A percentile compares a stretch with the other conserved stretches of the same genome.
These are phyloP conservation scores for Botrytis pseudocinerea DNA, from an alignment of 2,329 filamentous ascomycete species.

Conservation along the genomic window DNA sequence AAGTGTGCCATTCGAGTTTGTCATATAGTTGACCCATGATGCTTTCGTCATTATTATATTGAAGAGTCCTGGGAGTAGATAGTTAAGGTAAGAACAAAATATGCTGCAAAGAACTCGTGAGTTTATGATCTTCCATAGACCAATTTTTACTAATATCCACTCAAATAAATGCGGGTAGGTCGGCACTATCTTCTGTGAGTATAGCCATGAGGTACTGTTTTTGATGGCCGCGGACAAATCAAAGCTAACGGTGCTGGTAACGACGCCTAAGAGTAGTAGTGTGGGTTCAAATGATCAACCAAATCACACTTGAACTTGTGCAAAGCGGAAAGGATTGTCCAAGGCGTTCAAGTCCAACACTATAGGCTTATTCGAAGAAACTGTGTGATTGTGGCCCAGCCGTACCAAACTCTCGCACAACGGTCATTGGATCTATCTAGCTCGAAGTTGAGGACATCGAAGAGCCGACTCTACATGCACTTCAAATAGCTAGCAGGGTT, in stretches of 20 bases:
- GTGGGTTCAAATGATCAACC: neutral
- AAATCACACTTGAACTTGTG: neutral
- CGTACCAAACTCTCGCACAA: neutral
- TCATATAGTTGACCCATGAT: neutral
- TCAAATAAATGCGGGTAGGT: neutral
- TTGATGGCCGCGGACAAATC: neutral
- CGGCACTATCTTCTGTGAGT: neutral
- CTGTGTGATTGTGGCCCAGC: neutral
- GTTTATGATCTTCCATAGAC: neutral
- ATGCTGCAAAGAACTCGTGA: neutral
- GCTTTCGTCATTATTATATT: neutral
- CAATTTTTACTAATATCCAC: neutral
- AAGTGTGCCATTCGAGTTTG: neutral
- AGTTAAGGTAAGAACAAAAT: neutral
- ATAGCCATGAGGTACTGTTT: neutral
- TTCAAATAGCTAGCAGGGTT: neutral
- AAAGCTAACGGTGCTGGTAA: neutral
- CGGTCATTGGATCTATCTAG: neutral
- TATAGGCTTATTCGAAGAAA: neutral
- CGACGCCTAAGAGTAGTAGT: neutral
- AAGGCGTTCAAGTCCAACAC: neutral
- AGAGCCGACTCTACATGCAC: neutral
- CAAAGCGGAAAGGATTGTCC: neutral
- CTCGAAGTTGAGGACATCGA: neutral
- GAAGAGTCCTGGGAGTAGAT: neutral